phyloP scores from a whole-genome alignment of 345 rosid species.

The Crucihimalaya himalaica region DNA sequence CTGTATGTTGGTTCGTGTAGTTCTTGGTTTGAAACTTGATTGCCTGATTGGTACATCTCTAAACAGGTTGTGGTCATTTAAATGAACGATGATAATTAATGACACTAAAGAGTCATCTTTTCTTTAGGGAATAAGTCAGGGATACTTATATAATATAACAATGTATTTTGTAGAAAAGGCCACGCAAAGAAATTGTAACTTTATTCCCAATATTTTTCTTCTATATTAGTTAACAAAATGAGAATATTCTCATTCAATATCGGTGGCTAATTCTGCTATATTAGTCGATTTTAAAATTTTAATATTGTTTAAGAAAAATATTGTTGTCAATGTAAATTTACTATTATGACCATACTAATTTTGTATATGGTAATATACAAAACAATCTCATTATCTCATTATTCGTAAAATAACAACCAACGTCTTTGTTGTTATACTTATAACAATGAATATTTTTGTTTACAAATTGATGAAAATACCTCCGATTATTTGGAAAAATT shows the following conservation, averaged over 20 bases:
- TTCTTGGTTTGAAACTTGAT: not conserved
- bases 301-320: too few relatives aligned
- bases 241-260: constrained; percentile 2
- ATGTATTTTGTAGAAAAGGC: not conserved
- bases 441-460: too few relatives aligned
- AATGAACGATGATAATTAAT: not conserved
- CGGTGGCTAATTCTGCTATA: not conserved
- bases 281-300: not conserved
- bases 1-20: not conserved
- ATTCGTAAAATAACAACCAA: too few relatives aligned
- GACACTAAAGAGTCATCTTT: not conserved
- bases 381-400: too few relatives aligned
- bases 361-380: too few relatives aligned
- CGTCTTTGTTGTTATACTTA: too few relatives aligned
- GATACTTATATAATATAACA: not conserved
- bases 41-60: not conserved
- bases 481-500: too few relatives aligned
- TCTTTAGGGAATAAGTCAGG: not conserved
- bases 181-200: constrained; percentile 1
- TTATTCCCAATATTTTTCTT: not conserved
- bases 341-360: too few relatives aligned
- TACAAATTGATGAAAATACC: too few relatives aligned
- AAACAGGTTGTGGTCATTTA: not conserved
- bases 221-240: not conserved
- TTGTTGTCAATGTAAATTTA: too few relatives aligned